Evolutionary conservation across 805 yeast genomes (phyloP).

Genomic region (Tetrapisispora namnaoensis): DNA sequence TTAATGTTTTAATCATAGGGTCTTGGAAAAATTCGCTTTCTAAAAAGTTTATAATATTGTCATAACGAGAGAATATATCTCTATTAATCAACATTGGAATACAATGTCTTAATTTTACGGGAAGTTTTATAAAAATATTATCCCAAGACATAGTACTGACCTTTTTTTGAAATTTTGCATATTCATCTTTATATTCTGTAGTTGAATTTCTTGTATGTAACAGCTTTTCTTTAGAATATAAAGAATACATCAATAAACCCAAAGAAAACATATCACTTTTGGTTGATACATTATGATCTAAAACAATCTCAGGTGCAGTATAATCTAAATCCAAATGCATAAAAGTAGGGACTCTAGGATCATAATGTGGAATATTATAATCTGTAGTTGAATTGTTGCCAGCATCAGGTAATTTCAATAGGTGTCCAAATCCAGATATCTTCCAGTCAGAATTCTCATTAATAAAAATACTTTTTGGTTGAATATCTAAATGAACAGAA

Average conservation of each 20-base stretch:
- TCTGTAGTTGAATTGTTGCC: constrained; percentile 37
- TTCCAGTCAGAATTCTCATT: constrained; percentile 93
- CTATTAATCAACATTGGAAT: constrained; percentile 43
- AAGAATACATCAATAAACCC: constrained; percentile 63
- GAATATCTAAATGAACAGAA: constrained; percentile 65
- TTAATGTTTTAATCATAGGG: constrained; percentile 69
- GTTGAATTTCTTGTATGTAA: constrained; percentile 43
- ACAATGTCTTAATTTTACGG: constrained; percentile 39
- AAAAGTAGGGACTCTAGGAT: constrained; percentile 66
- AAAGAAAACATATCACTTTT: constrained; percentile 78
- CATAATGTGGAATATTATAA: constrained; percentile 58
- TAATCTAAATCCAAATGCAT: constrained; percentile 62
- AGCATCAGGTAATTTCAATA: constrained; percentile 40
- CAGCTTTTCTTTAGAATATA: constrained; percentile 50
- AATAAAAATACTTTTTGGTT: constrained; percentile 67
- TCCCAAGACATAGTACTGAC: constrained; percentile 31
- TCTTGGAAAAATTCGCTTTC: constrained; percentile 71
- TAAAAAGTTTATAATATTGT: constrained; percentile 42
- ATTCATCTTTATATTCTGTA: constrained; percentile 52
- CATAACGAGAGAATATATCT: constrained; percentile 51
- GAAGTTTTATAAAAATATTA: constrained; percentile 47
- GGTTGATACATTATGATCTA: constrained; percentile 52
- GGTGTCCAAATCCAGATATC: constrained; percentile 60
- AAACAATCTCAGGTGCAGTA: constrained; percentile 74
- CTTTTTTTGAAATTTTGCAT: constrained; percentile 39